Base-by-base conservation (phyloP, 768 basidiomycete species). In the Dioszegia aurantiaca region DNA sequence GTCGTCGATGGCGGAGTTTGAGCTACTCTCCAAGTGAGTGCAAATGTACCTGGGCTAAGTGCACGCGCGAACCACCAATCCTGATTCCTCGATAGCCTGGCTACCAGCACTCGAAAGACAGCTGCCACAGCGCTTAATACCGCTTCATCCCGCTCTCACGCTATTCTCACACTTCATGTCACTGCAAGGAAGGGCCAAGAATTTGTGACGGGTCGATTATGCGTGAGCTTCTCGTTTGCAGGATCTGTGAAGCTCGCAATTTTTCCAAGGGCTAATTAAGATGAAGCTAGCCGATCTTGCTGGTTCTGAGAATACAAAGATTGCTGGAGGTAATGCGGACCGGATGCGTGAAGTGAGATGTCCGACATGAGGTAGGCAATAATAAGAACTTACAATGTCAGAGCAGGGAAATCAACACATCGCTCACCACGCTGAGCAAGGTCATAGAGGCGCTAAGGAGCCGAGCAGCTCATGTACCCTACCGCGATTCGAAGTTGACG, bases 241-340 rank as follows among this genome's bases (percentile, higher is more conserved):
- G 24, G 31, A 11, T 33, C 33, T 33, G 6, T 6, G 33, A 33
- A n/a, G n/a, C n/a, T n/a, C n/a, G n/a, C n/a, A n/a, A n/a, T n/a
- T n/a, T n/a, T n/a, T n/a, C n/a, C n/a, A n/a, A n/a, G n/a, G n/a
- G n/a, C n/a, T n/a, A n/a, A n/a, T n/a, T n/a, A n/a, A n/a, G n/a
- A n/a, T n/a, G n/a, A 26, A 82, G 80, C 82, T 92, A 9, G 88
- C 91, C 11, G 90, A 93, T 77, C 82, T 93, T 26, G 90, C 90
- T 17, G 90, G 90, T 26, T 90, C 88, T 0, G 90, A 93, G 78
- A 91, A 91, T 69, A 92, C 91, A 75, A 92, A 89, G 49, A 54
- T 87, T 26, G 91, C 91, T 3, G 90, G 90, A 4, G 92, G 91
- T 64, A 87, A 92, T 70, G 79, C 84, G 0, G 84, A 83, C n/a